Conservation (phyloP, 805 yeast genomes). For the Starmera amethionina region DNA sequence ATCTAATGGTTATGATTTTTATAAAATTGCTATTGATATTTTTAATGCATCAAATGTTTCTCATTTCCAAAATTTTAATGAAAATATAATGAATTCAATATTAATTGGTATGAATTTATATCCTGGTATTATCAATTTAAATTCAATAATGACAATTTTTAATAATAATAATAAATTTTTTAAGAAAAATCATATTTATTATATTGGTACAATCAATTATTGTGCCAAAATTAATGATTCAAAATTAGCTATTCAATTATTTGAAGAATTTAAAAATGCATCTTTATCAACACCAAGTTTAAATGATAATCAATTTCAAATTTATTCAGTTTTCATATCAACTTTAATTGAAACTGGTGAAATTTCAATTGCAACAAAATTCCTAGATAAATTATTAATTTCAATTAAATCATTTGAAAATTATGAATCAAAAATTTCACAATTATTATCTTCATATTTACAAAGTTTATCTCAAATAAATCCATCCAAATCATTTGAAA, state of each 20-base stretch:
- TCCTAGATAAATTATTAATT: slow-evolving; percentile 44
- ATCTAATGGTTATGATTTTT: slow-evolving; percentile 35
- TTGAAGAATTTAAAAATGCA: slow-evolving; percentile 25
- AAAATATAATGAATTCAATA: slow-evolving; percentile 34
- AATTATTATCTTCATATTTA: slow-evolving; percentile 35
- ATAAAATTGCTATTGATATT: slow-evolving; percentile 40
- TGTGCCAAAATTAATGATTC: slow-evolving; percentile 29
- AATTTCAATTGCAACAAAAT: slow-evolving; percentile 38
- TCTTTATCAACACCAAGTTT: slow-evolving; percentile 9
- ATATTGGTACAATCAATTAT: slow-evolving; percentile 29
- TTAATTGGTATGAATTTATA: slow-evolving; percentile 34
- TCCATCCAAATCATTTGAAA: slow-evolving; percentile 22
- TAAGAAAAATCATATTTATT: slow-evolving; percentile 24
- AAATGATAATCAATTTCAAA: slow-evolving; percentile 29
- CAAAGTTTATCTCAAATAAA: slow-evolving; percentile 26
- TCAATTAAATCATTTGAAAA: slow-evolving; percentile 30
- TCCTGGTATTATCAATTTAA: slow-evolving; percentile 25
- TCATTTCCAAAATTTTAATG: slow-evolving; percentile 35
- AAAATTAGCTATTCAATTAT: slow-evolving; percentile 27
- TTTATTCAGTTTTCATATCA: slow-evolving; percentile 43
- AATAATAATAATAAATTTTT: slow-evolving; percentile 1
- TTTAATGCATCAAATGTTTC: slow-evolving; percentile 28
- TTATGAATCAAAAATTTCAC: slow-evolving; percentile 24
- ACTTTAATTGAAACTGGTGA: slow-evolving; percentile 44
- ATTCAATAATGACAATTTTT: slow-evolving; percentile 23